Evolutionary conservation across 1,284 basidiomycete species (phyloP).

Genomic region (Flammula alnicola): DNA sequence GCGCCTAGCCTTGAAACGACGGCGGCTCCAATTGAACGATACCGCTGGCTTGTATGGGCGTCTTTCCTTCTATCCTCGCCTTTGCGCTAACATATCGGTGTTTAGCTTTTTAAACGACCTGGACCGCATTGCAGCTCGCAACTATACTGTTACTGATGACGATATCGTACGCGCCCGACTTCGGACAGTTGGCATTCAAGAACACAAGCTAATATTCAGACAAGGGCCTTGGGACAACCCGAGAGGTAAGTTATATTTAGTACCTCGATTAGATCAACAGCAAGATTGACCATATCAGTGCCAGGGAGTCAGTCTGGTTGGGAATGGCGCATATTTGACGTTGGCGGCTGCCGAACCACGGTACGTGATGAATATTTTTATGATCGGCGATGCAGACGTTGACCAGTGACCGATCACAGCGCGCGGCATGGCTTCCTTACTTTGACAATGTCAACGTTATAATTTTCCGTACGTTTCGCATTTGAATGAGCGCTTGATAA

Average conservation of each 20-base stretch:
- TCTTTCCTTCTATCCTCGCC: constrained; percentile 4
- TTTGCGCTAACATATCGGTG: constrained; percentile 8
- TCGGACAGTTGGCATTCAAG: constrained; percentile 60
- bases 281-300: constrained; percentile 8
- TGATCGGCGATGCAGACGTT: background rate
- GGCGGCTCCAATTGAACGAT: constrained; percentile 54
- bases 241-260: constrained; percentile 29
- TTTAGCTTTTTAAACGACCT: constrained; percentile 63
- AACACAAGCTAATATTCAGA: constrained; percentile 56
- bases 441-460: constrained; percentile 61
- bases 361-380: constrained; percentile 36
- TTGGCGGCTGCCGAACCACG: constrained; percentile 61
- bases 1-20: constrained; percentile 48
- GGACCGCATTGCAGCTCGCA: constrained; percentile 54
- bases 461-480: constrained; percentile 42
- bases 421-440: constrained; percentile 65
- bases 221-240: constrained; percentile 44
- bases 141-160: constrained; percentile 61
- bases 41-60: constrained; percentile 59
- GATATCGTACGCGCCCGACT: constrained; percentile 68
- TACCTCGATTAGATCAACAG: constrained; percentile 7
- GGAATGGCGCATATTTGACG: constrained; percentile 71
- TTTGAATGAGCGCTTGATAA: constrained; percentile 13
- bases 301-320: constrained; percentile 43
- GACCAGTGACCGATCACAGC: constrained; percentile 37